Evolutionary conservation across 2,329 filamentous ascomycete species (phyloP).

Genomic region (Boeremia lycopersici): DNA sequence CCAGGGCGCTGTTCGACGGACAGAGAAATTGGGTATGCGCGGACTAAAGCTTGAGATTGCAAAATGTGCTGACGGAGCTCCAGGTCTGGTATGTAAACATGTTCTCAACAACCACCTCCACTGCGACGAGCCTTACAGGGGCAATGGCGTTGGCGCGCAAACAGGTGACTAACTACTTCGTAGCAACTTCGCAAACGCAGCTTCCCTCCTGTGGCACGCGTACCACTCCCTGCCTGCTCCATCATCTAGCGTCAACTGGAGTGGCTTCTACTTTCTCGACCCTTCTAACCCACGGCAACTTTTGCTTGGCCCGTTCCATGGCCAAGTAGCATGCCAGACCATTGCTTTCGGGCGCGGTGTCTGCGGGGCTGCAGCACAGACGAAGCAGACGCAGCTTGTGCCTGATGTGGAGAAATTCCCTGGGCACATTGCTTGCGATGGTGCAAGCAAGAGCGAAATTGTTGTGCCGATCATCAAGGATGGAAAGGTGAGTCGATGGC

Average conservation of each 20-base stretch:
- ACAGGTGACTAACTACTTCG: neutral
- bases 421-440: constrained; percentile 83
- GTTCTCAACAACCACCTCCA: neutral
- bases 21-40: constrained; percentile 76
- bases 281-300: constrained; percentile 58
- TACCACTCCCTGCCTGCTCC: constrained; percentile 74
- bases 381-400: constrained; percentile 66
- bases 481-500: constrained; percentile 51
- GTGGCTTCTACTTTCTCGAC: constrained; percentile 61
- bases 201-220: constrained; percentile 79
- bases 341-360: constrained; percentile 77
- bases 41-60: neutral
- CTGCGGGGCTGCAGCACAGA: constrained; percentile 72
- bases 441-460: constrained; percentile 77
- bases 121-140: neutral
- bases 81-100: constrained; percentile 15
- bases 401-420: constrained; percentile 75
- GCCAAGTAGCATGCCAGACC: constrained; percentile 77
- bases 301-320: constrained; percentile 80
- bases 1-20: constrained; percentile 70
- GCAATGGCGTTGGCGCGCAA: neutral
- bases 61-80: neutral
- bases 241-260: constrained; percentile 72
- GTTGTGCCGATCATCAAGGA: constrained; percentile 72
- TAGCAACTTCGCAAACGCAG: constrained; percentile 73